Conservation (phyloP, 495 filamentous ascomycete genomes). For the Thozetella sp. region DNA sequence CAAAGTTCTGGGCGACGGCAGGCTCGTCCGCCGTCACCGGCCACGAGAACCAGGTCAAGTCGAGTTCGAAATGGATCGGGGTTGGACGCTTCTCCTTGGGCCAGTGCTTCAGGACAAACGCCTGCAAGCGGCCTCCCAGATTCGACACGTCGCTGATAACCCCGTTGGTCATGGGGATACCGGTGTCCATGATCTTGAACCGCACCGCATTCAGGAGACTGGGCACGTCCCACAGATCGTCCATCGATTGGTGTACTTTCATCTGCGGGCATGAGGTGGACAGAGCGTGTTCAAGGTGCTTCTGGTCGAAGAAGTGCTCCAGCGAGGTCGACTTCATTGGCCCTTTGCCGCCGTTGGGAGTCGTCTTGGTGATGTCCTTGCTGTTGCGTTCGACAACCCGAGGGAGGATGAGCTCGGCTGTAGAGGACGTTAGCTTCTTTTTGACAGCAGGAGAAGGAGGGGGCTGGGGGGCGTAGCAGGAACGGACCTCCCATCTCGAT, state of each 20-base stretch:
- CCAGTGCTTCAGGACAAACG: constrained; percentile 13
- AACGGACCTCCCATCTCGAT: constrained; percentile 35
- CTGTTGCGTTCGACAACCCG: constrained; percentile 19
- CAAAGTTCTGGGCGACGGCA: constrained; percentile 25
- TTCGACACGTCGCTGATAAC: constrained; percentile 16
- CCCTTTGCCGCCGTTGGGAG: constrained; percentile 10
- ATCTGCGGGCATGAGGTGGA: constrained; percentile 32
- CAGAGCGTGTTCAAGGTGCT: constrained; percentile 28
- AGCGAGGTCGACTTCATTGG: constrained; percentile 17
- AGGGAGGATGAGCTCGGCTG: constrained; percentile 30
- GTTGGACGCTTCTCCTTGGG: constrained; percentile 7
- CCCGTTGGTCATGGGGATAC: constrained; percentile 7
- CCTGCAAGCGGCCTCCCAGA: constrained; percentile 14
- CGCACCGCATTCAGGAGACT: constrained; percentile 10
- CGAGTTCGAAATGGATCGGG: constrained; percentile 23
- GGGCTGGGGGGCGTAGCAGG: neutral
- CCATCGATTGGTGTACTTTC: constrained; percentile 22
- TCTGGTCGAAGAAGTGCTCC: constrained; percentile 34
- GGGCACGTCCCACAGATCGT: constrained; percentile 26
- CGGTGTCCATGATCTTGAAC: constrained; percentile 9
- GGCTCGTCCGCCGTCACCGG: constrained; percentile 25
- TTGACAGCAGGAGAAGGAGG: neutral
- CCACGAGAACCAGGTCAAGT: constrained; percentile 31
- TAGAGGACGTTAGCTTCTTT: constrained; percentile 2
- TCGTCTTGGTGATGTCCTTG: constrained; percentile 10